Conservation (phyloP, 495 filamentous ascomycete genomes). For the Hyphodiscus hymeniophilus region DNA sequence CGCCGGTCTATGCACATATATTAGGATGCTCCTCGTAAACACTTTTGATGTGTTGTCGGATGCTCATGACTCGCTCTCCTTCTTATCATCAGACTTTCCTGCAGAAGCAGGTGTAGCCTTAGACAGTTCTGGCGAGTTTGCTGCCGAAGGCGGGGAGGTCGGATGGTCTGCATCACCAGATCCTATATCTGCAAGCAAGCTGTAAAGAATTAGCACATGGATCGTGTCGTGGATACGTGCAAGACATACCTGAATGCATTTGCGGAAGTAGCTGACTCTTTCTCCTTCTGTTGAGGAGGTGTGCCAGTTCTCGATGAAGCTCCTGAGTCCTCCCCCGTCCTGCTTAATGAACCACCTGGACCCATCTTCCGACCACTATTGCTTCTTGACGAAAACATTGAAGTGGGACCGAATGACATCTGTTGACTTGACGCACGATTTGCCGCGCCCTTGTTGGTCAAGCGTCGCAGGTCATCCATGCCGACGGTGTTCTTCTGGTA, state of each 20-base stretch:
- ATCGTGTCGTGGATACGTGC: not conserved
- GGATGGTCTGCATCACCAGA: conserved; percentile 38
- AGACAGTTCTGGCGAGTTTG: conserved; percentile 47
- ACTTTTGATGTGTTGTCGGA: conserved; percentile 20
- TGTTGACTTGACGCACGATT: conserved; percentile 48
- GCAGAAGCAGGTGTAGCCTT: conserved; percentile 55
- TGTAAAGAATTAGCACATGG: conserved; percentile 10
- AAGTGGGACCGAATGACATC: conserved; percentile 67
- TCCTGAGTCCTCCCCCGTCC: conserved; percentile 69
- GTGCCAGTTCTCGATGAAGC: conserved; percentile 83
- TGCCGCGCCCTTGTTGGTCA: conserved; percentile 45
- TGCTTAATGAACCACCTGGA: conserved; percentile 58
- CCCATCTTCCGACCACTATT: conserved; percentile 78
- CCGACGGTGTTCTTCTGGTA: conserved; percentile 72
- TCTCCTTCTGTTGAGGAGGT: conserved; percentile 66
- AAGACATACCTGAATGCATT: conserved; percentile 80
- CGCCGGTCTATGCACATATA: conserved; percentile 25
- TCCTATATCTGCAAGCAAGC: conserved; percentile 22
- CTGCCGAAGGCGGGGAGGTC: conserved; percentile 56
- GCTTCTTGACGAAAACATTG: conserved; percentile 69
- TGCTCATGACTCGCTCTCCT: conserved; percentile 31
- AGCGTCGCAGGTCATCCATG: conserved; percentile 78
- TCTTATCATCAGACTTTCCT: conserved; percentile 31
- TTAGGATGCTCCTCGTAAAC: conserved; percentile 20
- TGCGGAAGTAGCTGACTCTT: conserved; percentile 56